phyloP scores from a whole-genome alignment of 2,329 filamentous ascomycete genomes.

The Pseudopithomyces chartarum region DNA sequence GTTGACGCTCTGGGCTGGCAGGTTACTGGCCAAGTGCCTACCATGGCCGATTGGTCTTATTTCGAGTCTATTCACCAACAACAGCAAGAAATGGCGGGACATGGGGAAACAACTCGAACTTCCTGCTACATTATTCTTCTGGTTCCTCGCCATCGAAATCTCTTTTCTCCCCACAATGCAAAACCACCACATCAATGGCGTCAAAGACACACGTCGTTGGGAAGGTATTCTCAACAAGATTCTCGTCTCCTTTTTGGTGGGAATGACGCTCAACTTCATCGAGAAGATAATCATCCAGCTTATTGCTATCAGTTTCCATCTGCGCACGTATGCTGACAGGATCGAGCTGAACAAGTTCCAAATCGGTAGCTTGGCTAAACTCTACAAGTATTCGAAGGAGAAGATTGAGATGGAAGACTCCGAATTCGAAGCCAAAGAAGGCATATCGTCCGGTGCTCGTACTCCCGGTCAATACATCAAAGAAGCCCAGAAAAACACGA shows the following conservation, averaged over 20 bases:
- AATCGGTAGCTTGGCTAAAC: constrained; percentile 69
- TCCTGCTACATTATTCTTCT: constrained; percentile 85
- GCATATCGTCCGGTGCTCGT: constrained; percentile 63
- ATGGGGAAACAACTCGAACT: constrained; percentile 85
- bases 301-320: constrained; percentile 91
- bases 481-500: constrained; percentile 74
- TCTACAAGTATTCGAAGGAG: constrained; percentile 68
- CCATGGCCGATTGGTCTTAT: constrained; percentile 66
- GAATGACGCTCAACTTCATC: constrained; percentile 77
- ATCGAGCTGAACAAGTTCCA: constrained; percentile 94
- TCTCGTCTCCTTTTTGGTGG: constrained; percentile 82
- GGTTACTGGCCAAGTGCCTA: constrained; percentile 67
- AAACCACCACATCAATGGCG: constrained; percentile 63
- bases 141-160: constrained; percentile 84
- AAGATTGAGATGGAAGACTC: constrained; percentile 74
- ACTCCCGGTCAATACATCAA: constrained; percentile 76
- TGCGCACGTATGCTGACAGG: constrained; percentile 85
- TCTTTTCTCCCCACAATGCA: constrained; percentile 85
- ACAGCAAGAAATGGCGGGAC: constrained; percentile 90
- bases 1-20: constrained; percentile 83
- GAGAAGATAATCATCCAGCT: constrained; percentile 96
- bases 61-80: constrained; percentile 81
- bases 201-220: constrained; percentile 65
- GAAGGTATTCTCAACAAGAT: constrained; percentile 82
- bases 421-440: constrained; percentile 65